Conservation (phyloP, 352 stramenopile genomes). For the Thalassiosira pacifica region DNA sequence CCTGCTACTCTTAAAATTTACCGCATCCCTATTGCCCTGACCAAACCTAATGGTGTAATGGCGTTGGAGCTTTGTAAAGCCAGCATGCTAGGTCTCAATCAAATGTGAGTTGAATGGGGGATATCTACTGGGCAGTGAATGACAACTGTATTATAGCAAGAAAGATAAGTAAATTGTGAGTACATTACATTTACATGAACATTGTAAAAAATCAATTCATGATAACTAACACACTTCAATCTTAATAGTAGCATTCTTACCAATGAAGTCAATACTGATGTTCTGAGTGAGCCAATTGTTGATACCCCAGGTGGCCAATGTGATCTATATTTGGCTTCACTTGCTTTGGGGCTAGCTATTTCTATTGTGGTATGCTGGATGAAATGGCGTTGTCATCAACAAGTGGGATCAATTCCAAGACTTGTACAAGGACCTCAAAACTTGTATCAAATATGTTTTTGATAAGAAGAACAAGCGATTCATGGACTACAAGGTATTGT, state of each 20-base stretch:
- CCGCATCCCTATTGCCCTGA: neutral
- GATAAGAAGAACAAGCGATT: constrained; percentile 16
- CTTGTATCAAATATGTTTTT: neutral
- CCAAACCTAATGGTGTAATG: neutral
- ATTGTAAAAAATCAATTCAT: neutral
- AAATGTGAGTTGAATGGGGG: too few relatives aligned
- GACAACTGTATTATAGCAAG: neutral
- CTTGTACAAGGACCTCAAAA: constrained; percentile 5
- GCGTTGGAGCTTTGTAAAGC: neutral
- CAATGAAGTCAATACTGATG: too few relatives aligned
- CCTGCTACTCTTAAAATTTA: neutral
- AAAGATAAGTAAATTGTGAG: neutral
- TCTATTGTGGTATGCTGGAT: too few relatives aligned
- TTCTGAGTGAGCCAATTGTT: too few relatives aligned
- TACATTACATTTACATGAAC: neutral
- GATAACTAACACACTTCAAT: neutral
- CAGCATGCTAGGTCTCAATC: neutral
- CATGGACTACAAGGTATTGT: neutral
- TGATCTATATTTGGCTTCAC: constrained; percentile 11
- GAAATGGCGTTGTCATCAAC: too few relatives aligned
- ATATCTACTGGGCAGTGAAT: neutral
- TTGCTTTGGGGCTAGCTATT: neutral
- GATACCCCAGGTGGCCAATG: constrained; percentile 12
- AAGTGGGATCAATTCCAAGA: constrained; percentile 7
- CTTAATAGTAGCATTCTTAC: neutral